These are phyloP conservation scores for Hibiscus mutabilis DNA, from an alignment of 345 rosid genomes.

Conservation along the genomic window DNA sequence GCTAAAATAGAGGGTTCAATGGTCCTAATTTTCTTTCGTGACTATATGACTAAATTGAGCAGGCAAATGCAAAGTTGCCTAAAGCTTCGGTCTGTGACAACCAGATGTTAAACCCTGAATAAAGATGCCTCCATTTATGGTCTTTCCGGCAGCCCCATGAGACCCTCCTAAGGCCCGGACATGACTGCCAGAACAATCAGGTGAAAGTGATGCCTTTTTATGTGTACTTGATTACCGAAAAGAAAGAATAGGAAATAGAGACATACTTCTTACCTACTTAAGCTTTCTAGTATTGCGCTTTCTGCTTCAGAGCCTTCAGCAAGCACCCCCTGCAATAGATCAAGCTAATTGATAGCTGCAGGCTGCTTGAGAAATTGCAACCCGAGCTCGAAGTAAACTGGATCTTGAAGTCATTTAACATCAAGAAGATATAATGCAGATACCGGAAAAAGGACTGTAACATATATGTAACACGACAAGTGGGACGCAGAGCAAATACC, in stretches of 20 bases:
- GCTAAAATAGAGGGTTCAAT: background rate
- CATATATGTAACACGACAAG: background rate
- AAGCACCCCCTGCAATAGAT: too few relatives aligned
- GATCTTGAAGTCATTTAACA: background rate
- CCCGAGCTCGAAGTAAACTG: background rate
- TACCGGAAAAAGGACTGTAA: too few relatives aligned
- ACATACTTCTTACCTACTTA: slow-evolving; percentile 51
- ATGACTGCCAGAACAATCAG: slow-evolving; percentile 47
- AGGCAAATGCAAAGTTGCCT: slow-evolving; percentile 2
- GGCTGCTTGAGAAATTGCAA: slow-evolving; percentile 14
- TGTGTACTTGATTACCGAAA: background rate
- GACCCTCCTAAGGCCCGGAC: slow-evolving; percentile 65
- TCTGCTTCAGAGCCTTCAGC: slow-evolving; percentile 70
- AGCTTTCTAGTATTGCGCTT: slow-evolving; percentile 57
- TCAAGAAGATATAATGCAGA: background rate
- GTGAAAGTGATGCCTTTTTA: background rate
- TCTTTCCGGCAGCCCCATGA: slow-evolving; percentile 62
- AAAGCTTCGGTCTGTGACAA: too few relatives aligned
- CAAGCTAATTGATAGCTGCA: slow-evolving; percentile 22
- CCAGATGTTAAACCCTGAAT: slow-evolving; percentile 86
- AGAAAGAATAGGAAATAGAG: background rate
- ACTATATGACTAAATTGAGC: slow-evolving; percentile 3
- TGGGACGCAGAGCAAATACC: slow-evolving; percentile 33
- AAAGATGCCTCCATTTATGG: slow-evolving; percentile 64
- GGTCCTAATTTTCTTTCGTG: background rate